phyloP scores from a whole-genome alignment of 495 filamentous ascomycete species.

The Tuber brumale region DNA sequence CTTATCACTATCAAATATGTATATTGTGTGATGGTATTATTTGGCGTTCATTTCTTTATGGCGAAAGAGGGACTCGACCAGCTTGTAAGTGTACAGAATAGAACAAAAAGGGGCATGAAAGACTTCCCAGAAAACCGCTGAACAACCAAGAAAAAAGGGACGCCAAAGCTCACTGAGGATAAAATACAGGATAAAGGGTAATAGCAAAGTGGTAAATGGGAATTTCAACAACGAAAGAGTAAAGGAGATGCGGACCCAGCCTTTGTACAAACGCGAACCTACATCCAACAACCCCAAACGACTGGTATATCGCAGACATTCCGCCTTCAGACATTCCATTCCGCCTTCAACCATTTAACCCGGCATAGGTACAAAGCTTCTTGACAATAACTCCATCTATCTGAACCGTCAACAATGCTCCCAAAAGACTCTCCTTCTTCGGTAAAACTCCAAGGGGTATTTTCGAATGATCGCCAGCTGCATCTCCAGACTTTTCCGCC shows the following conservation, averaged over 20 bases:
- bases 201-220: constrained; percentile 38
- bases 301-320: constrained; percentile 16
- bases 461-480: constrained; percentile 47
- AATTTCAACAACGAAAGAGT: constrained; percentile 37
- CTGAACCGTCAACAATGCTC: constrained; percentile 58
- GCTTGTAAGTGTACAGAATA: constrained; percentile 39
- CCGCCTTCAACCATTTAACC: constrained; percentile 41
- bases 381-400: constrained; percentile 58
- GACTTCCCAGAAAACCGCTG: constrained; percentile 34
- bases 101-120: constrained; percentile 28
- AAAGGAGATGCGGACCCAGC: constrained; percentile 33
- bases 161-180: constrained; percentile 36
- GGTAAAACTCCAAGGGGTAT: constrained; percentile 63
- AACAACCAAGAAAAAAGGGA: constrained; percentile 36
- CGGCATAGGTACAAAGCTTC: constrained; percentile 65
- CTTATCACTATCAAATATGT: neutral
- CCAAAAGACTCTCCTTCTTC: constrained; percentile 62
- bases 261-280: constrained; percentile 40
- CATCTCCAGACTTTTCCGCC: constrained; percentile 64
- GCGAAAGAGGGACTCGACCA: constrained; percentile 32
- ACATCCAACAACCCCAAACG: constrained; percentile 6
- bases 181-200: constrained; percentile 38
- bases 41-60: constrained; percentile 29
- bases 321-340: constrained; percentile 37
- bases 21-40: constrained; percentile 28